Conservation (phyloP, 352 stramenopile genomes). For the Globisporangium paddicum region DNA sequence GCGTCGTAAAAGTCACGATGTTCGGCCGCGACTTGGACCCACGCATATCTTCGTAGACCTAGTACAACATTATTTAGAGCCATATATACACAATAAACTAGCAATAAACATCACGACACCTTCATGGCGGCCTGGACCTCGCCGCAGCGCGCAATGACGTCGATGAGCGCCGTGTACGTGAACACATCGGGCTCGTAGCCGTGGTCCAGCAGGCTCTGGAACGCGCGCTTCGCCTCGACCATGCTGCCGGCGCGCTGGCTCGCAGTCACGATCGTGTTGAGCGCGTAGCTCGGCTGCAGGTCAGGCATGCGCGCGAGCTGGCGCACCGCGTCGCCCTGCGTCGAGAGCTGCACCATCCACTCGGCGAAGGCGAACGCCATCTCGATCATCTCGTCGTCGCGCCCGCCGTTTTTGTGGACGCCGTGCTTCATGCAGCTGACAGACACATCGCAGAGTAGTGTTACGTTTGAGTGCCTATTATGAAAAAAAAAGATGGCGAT, state of each 20-base stretch:
- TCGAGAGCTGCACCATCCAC: conserved; percentile 56
- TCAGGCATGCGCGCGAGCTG: conserved; percentile 28
- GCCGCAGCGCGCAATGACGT: conserved; percentile 50
- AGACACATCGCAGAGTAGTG: no score
- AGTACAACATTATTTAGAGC: neutral
- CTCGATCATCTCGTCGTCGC: conserved; percentile 44
- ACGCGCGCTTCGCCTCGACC: conserved; percentile 52
- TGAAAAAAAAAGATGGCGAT: no score
- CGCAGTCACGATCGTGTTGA: conserved; percentile 76
- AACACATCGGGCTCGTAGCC: conserved; percentile 74
- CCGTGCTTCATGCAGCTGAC: conserved; percentile 57
- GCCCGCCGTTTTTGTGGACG: conserved; percentile 56
- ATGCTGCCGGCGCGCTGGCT: conserved; percentile 63
- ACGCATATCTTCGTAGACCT: conserved; percentile 64
- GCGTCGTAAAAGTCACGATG: conserved; percentile 73
- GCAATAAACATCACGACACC: no score
- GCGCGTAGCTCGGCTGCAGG: conserved; percentile 64
- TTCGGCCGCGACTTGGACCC: conserved; percentile 52
- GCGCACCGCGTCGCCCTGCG: conserved; percentile 37
- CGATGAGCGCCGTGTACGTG: conserved; percentile 79
- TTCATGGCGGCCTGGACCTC: conserved; percentile 42
- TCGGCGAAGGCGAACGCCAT: conserved; percentile 66
- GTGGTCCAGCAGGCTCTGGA: conserved; percentile 38
- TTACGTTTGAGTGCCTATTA: no score
- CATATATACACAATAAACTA: no score